Percentiles rank a stretch among this genome's conserved stretches.
Conservation (phyloP, 2,329 filamentous ascomycete species). For the Blastomyces emzantsi region DNA sequence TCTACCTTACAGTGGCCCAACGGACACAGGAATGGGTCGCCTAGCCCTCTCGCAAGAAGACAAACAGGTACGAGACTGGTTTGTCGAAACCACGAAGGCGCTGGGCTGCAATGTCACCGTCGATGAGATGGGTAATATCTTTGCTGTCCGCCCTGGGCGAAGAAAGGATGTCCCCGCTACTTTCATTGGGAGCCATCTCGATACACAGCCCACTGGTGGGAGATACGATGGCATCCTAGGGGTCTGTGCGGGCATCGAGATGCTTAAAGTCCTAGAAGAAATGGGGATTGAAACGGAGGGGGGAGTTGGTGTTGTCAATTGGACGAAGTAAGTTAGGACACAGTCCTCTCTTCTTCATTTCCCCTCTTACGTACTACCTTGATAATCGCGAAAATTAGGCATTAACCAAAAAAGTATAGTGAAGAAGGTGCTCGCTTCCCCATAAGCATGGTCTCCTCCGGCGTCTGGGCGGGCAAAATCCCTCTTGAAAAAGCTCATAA, state of each 20-base stretch:
- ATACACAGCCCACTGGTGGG: constrained; percentile 42
- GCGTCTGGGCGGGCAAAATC: constrained; percentile 66
- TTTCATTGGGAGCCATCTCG: constrained; percentile 31
- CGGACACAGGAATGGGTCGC: constrained; percentile 68
- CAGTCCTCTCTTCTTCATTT: constrained; percentile 11
- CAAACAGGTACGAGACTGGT: constrained; percentile 66
- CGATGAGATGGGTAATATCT: constrained; percentile 74
- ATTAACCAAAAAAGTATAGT: constrained; percentile 32
- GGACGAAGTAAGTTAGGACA: constrained; percentile 52
- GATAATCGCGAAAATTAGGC: constrained; percentile 8
- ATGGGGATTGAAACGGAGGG: constrained; percentile 59
- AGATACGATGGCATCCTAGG: constrained; percentile 58
- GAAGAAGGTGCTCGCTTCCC: constrained; percentile 78
- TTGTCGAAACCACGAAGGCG: constrained; percentile 52
- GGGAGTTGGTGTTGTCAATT: constrained; percentile 66
- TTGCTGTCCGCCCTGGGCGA: constrained; percentile 59
- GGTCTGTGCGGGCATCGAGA: constrained; percentile 63
- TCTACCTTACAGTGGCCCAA: constrained; percentile 29
- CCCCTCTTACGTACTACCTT: constrained; percentile 29
- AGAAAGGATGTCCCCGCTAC: constrained; percentile 51
- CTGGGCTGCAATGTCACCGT: constrained; percentile 59
- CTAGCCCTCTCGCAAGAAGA: constrained; percentile 63
- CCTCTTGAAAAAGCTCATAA: constrained; percentile 53
- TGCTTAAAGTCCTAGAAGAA: constrained; percentile 59
- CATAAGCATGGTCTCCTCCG: constrained; percentile 63